Conservation (phyloP, 2,329 filamentous ascomycete species). For the Sclerotinia glacialis region DNA sequence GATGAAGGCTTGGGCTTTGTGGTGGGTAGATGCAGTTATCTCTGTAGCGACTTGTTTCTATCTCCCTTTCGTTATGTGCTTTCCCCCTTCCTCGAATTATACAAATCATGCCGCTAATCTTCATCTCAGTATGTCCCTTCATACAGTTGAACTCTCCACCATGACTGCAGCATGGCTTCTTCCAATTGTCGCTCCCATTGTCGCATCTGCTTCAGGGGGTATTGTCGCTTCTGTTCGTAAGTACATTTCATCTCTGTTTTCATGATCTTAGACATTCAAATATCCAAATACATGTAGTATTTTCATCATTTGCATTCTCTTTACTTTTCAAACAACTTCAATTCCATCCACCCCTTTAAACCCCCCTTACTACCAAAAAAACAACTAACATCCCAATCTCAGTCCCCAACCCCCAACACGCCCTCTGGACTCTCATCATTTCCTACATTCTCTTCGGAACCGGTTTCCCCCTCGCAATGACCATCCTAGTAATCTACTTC, state of each 20-base stretch:
- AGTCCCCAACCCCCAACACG: constrained; percentile 52
- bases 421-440: constrained; percentile 59
- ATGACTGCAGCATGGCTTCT: constrained; percentile 66
- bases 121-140: constrained; percentile 33
- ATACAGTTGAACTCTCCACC: constrained; percentile 48
- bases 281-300: neutral
- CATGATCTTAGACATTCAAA: neutral
- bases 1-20: constrained; percentile 52
- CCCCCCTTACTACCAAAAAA: neutral
- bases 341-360: too few relatives aligned
- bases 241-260: neutral
- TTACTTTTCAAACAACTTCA: neutral
- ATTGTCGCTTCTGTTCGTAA: constrained; percentile 54
- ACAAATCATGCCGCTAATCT: constrained; percentile 16
- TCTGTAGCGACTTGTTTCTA: constrained; percentile 54
- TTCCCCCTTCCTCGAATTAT: neutral
- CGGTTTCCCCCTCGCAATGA: constrained; percentile 58
- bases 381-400: neutral
- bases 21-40: constrained; percentile 55
- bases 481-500: constrained; percentile 66
- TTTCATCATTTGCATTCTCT: neutral
- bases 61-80: constrained; percentile 55
- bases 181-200: constrained; percentile 64
- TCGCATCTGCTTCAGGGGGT: constrained; percentile 63
- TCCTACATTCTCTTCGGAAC: constrained; percentile 69